These are phyloP conservation scores for Irpex sp. DNA, from an alignment of 1,284 basidiomycete species.

Conservation along the genomic window DNA sequence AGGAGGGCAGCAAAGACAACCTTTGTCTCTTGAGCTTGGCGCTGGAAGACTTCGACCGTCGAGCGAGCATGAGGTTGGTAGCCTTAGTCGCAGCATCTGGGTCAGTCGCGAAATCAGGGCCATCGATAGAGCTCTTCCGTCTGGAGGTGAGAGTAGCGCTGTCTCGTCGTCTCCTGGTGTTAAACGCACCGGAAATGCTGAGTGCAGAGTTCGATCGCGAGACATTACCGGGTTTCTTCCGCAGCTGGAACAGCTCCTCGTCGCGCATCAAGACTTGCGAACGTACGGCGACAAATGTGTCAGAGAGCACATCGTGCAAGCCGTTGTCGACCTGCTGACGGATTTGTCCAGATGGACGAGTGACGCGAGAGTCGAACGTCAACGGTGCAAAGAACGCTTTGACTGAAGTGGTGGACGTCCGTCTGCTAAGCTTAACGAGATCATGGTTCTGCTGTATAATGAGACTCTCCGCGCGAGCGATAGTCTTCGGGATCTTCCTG, in stretches of 20 bases:
- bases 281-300: slow-evolving; percentile 54
- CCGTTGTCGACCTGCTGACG: slow-evolving; percentile 65
- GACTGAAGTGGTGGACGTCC: slow-evolving; percentile 53
- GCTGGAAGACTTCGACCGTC: slow-evolving; percentile 27
- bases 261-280: slow-evolving; percentile 52
- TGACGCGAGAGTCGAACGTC: slow-evolving; percentile 45
- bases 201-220: slow-evolving; percentile 26
- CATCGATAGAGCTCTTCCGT: slow-evolving; percentile 38
- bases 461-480: slow-evolving; percentile 21
- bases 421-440: slow-evolving; percentile 28
- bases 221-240: slow-evolving; percentile 28
- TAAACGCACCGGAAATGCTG: slow-evolving; percentile 45
- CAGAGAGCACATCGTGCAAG: slow-evolving; percentile 64
- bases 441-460: slow-evolving; percentile 16
- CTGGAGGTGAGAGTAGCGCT: slow-evolving; percentile 52
- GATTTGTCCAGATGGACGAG: slow-evolving; percentile 62
- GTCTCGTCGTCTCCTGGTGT: slow-evolving; percentile 59
- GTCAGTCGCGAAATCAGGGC: slow-evolving; percentile 13
- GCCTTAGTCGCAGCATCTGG: slow-evolving; percentile 8
- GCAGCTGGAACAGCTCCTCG: slow-evolving; percentile 56
- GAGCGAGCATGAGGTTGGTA: slow-evolving; percentile 11
- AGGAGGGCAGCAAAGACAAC: slow-evolving; percentile 32
- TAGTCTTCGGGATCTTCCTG: slow-evolving; percentile 14
- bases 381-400: slow-evolving; percentile 48
- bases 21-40: slow-evolving; percentile 35